Base-by-base conservation (phyloP, 2,329 filamentous ascomycete genomes). In the Cladosporium oxysporum region DNA sequence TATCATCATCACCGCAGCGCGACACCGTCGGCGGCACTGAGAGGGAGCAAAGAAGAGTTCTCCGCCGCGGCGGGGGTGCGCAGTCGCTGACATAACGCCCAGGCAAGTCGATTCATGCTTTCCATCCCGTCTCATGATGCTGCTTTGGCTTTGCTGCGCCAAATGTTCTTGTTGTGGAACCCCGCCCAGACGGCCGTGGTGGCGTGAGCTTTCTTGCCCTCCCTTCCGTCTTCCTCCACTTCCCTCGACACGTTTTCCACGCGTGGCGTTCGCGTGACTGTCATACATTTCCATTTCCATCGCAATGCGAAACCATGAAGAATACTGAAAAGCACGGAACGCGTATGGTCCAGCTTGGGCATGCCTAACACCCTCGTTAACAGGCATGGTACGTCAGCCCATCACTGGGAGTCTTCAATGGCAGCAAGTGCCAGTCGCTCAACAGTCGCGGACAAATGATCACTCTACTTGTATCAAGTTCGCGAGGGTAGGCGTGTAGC, bases 61-160 rank as follows among this genome's bases (percentile, higher is more conserved):
- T 33, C 60, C 60, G 60, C 60, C 33, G 52, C 52, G 7, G 18
- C 18, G 28, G 26, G 52, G 52, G 52, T 47, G 41, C 41, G 41
- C 41, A 47, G 41, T 47, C 41, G 41, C 41, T 47, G 41, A 47
- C 41, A 47, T 47, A 47, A 47, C 41, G 41, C 41, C n/a, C n/a
- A 47, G n/a, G 41, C 41, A 47, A 33, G 31, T 31, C 52, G 52
- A 55, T 31, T 55, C 28, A 21, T 33, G 52, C 52, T 47, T 47
- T 47, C n/a, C 41, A 6, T 47, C 41, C 41, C 41, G 41, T 47
- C 41, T 21, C 29, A 55, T 33, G 52, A 55, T 29, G n/a, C 16
- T 21, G 18, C 18, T 31, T 55, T 55, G 52, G 21, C 52, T 33
- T 55, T 55, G 29, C 26, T 21, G 52, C 10, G 10, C 18, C 52